Evolutionary conservation across 352 stramenopile species (phyloP).

Genomic region (Nothophytophthora sp.): DNA sequence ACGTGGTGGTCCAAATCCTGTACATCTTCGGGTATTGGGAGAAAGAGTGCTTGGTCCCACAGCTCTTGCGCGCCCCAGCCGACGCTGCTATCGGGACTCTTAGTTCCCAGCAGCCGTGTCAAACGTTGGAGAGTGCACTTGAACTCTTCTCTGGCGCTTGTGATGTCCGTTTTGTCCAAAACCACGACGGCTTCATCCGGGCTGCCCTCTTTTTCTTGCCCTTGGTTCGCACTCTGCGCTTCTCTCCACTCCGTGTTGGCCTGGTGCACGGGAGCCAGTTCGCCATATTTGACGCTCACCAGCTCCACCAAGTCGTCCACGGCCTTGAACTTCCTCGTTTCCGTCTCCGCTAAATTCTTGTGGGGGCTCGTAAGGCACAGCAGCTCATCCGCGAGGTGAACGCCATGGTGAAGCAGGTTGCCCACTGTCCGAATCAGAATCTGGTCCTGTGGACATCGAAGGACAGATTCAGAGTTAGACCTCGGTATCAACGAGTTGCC

Average conservation of each 20-base stretch:
- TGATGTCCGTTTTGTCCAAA: conserved; percentile 23
- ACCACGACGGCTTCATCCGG: conserved; percentile 26
- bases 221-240: not conserved
- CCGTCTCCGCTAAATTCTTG: not conserved
- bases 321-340: not conserved
- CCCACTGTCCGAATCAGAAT: conserved; percentile 34
- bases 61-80: conserved; percentile 51
- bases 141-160: conserved; percentile 31
- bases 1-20: conserved; percentile 48
- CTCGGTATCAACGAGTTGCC: no score
- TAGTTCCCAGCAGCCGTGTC: conserved; percentile 29
- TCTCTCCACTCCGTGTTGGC: conserved; percentile 1
- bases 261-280: conserved; percentile 11
- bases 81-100: conserved; percentile 45
- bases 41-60: conserved; percentile 66
- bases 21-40: conserved; percentile 49
- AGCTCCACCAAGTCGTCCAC: conserved; percentile 30
- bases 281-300: conserved; percentile 25
- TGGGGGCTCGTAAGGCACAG: conserved; percentile 1
- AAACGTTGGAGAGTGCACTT: conserved; percentile 29
- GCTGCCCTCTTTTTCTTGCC: not conserved
- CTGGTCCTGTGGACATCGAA: conserved; percentile 28
- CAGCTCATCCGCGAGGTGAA: conserved; percentile 37
- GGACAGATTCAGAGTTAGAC: no score
- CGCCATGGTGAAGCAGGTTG: conserved; percentile 29